Evolutionary conservation across 495 filamentous ascomycete species (phyloP), one percentile per base, ranked within the genome.

Genomic region (Pyronema omphalodes): DNA sequence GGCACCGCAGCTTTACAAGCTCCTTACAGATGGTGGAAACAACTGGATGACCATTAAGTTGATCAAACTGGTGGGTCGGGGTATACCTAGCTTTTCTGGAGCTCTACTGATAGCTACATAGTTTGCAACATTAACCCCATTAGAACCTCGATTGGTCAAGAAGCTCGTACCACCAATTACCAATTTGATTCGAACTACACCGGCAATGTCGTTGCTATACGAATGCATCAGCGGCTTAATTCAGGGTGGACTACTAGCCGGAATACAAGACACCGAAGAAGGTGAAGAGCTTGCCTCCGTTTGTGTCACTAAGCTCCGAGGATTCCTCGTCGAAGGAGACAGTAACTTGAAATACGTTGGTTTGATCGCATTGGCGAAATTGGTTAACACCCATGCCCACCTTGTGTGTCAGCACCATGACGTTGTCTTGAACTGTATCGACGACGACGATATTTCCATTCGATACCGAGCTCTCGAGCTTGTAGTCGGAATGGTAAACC

Each of bases 41-140:
- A 98, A 98, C 69, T 98, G 91, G 91, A 96, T 98, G 89, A 88
- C 87, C 35, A 96, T 98, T 64, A 98, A 98, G 61, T 77, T 96
- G 52, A 98, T 98, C 64, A 98, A 98, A 67, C 76, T 98, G 49
- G 88, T 91, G 63, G 55, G 80, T 69, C 29, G 40, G 37, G 3
- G 18, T 9, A 33, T 51, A 11, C 15, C 12, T 6, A 34, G 11
- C 17, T 34, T 37, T 11, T 36, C 48, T 6, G 12, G 11, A 23
- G 9, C 18, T 12, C 17, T 51, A 23, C 19, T 49, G 48, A 51
- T 47, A 51, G 46, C 41, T 51, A 23, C n/a, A 4, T 62, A 94
- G 85, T 98, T 98, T 75, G 88, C 91, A 37, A 93, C 84, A 12
- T 73, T 98, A 57, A 96, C 87, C 3, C 91, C 91, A 0, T 69